Base-by-base conservation (phyloP, 164 flowering plant species). In the Taxillus chinensis region DNA sequence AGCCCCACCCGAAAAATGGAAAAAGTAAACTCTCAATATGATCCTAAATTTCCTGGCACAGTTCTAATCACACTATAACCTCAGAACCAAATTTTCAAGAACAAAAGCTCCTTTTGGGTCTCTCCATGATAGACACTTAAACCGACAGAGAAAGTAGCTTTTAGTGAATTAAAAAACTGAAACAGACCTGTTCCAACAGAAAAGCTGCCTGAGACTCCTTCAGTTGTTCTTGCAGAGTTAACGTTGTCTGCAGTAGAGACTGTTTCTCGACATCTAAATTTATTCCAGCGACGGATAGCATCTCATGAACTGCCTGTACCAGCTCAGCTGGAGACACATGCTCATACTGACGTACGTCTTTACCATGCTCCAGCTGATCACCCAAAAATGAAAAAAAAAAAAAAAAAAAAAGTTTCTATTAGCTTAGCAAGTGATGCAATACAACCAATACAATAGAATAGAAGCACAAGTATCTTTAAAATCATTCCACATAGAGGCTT, bases 241-340 rank as follows among this genome's bases (percentile, higher is more conserved):
- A 62, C 46, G 88, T 77, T 66, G 82, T 79, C 67, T 82, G 84
- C 67, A 93, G 70, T 15, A 90, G 75, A 45, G 89, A 80, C 69
- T 89, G 96, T 77, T 82, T 84, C 76, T 90, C 97, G 45, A 76
- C 70, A 69, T 90, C 97, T 80, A 93, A 77, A 73, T 70, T 75
- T 62, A 93, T 70, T 27, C 99, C 99, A 67, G 95, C 97, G 13
- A 96, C 84, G 51, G 88, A 83, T 59, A 93, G 91, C 91, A 93
- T 89, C 73, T 90, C 97, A 63, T 82, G 85, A 62, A 93, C 96
- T 64, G 99, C 96, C 69, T 90, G 88, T 64, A 90, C 95, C 65
- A 90, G 61, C 72, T 93, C 99, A 61, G 71, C 78, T 62, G 97
- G 78, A 55, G 96, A 83, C 38, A 93, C 96, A 74, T 74, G 77